phyloP scores from a whole-genome alignment of 2,329 filamentous ascomycete species.

The Lojkania enalia region DNA sequence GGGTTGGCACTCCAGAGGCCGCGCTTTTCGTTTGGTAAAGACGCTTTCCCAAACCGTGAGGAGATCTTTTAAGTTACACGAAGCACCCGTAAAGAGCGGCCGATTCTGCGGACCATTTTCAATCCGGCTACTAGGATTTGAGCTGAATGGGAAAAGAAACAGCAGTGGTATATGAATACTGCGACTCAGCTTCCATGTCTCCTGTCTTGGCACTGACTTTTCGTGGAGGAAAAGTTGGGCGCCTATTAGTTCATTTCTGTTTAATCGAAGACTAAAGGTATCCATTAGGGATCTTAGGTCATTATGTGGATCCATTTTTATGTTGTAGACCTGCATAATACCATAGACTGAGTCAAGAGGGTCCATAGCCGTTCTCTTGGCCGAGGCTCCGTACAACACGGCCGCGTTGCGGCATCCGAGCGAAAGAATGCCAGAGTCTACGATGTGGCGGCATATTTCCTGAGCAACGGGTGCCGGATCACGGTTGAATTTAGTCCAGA shows the following conservation, averaged over 20 bases:
- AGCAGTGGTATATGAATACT: neutral
- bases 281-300: neutral
- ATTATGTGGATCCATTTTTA: neutral
- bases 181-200: neutral
- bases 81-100: neutral
- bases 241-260: neutral
- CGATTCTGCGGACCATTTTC: neutral
- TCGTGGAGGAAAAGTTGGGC: neutral
- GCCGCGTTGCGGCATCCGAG: neutral
- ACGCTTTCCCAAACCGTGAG: neutral
- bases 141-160: neutral
- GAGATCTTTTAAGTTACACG: neutral
- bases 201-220: neutral
- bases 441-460: neutral
- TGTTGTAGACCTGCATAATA: neutral
- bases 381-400: neutral
- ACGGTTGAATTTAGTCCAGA: neutral
- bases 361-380: neutral
- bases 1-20: no score
- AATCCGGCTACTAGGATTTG: neutral
- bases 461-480: neutral
- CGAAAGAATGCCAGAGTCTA: neutral
- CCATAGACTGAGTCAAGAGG: neutral
- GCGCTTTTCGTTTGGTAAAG: neutral
- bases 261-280: neutral